Conservation (phyloP, 345 rosid genomes). For the Turnera subulata region DNA sequence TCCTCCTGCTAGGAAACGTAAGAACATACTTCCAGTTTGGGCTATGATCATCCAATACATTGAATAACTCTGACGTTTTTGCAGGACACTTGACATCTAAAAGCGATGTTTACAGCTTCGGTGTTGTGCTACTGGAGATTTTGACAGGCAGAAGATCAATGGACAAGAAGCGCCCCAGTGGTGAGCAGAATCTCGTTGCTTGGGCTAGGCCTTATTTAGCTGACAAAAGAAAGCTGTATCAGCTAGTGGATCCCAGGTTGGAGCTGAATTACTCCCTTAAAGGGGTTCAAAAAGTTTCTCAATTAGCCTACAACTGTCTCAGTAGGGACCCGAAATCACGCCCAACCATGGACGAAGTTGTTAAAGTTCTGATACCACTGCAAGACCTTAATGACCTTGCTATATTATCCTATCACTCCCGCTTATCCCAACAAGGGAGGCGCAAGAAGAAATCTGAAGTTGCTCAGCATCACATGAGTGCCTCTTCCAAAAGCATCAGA, state of each 20-base stretch:
- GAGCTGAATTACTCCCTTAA: conserved; percentile 30
- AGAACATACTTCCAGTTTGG: no score
- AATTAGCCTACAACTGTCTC: conserved; percentile 27
- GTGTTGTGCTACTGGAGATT: conserved; percentile 30
- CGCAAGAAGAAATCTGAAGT: conserved; percentile 60
- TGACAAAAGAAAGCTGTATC: conserved; percentile 29
- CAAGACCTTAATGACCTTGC: conserved; percentile 32
- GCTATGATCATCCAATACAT: no score
- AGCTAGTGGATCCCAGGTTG: conserved; percentile 29
- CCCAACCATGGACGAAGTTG: conserved; percentile 31
- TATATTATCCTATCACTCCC: conserved; percentile 18
- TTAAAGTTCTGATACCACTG: conserved; percentile 28
- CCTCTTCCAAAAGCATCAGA: conserved; percentile 42
- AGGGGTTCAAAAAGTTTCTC: conserved; percentile 30
- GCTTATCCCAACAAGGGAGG: conserved; percentile 57
- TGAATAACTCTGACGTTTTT: conserved; percentile 6
- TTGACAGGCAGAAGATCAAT: conserved; percentile 34
- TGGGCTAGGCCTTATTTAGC: conserved; percentile 31
- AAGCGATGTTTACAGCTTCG: conserved; percentile 35
- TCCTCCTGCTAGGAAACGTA: no score
- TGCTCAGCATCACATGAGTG: conserved; percentile 27
- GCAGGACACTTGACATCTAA: conserved; percentile 32
- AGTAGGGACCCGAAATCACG: conserved; percentile 26
- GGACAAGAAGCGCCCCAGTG: conserved; percentile 34
- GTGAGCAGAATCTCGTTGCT: conserved; percentile 28